Conservation (phyloP, 768 basidiomycete genomes). For the Gloeostereum incarnatum region DNA sequence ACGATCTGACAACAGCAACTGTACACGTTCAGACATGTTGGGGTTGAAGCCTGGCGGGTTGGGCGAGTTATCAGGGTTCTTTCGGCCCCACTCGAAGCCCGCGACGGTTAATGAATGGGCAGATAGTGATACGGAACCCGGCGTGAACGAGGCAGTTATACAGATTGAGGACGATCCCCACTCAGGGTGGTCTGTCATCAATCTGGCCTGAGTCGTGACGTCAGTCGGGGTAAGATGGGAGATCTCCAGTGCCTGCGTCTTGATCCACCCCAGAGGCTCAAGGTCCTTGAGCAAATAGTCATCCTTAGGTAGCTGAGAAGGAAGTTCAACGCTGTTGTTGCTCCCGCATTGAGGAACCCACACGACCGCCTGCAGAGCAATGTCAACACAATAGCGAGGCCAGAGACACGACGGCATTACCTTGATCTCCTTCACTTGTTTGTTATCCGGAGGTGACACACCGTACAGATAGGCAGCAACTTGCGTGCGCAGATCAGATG, state of each 20-base stretch:
- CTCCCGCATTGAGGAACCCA: constrained; percentile 97
- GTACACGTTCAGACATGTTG: constrained; percentile 96
- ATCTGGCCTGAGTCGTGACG: constrained; percentile 87
- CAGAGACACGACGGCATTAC: constrained; percentile 31
- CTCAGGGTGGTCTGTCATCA: constrained; percentile 95
- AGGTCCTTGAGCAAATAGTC: constrained; percentile 93
- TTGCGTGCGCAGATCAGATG: constrained; percentile 92
- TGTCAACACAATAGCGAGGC: constrained; percentile 2
- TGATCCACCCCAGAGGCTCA: constrained; percentile 93
- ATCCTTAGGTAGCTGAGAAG: constrained; percentile 83
- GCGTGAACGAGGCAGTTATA: constrained; percentile 92
- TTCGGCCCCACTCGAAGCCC: constrained; percentile 98
- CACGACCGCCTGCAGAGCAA: constrained; percentile 54
- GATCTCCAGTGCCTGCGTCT: constrained; percentile 91
- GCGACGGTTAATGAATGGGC: constrained; percentile 85
- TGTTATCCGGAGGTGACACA: constrained; percentile 88
- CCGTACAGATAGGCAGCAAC: constrained; percentile 94
- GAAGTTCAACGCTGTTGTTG: constrained; percentile 91
- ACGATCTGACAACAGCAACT: constrained; percentile 88
- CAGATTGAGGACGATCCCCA: constrained; percentile 94
- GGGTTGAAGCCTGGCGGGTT: constrained; percentile 94
- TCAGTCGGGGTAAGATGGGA: constrained; percentile 90
- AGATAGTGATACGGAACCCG: constrained; percentile 92
- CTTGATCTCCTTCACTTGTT: constrained; percentile 98
- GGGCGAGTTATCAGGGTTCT: constrained; percentile 78